phyloP scores from a whole-genome alignment of 2,329 filamentous ascomycete species.

The Fusarium oligoseptatum region DNA sequence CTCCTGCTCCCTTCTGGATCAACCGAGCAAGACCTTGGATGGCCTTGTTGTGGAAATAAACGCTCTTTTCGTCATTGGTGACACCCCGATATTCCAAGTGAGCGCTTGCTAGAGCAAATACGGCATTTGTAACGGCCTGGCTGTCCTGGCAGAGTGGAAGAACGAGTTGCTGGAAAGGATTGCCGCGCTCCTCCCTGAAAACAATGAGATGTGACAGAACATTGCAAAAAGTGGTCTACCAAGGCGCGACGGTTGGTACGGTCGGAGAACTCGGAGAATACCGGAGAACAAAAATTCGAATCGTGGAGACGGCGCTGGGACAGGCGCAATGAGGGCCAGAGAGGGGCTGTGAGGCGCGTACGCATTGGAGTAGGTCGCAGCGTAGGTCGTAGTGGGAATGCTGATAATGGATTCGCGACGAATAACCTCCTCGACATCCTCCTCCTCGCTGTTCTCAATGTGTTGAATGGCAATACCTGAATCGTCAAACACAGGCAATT shows the following conservation, averaged over 20 bases:
- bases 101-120: conserved; percentile 86
- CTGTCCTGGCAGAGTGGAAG: conserved; percentile 70
- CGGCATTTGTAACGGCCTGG: conserved; percentile 79
- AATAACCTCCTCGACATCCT: conserved; percentile 49
- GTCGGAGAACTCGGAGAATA: conserved; percentile 69
- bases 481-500: conserved; percentile 46
- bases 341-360: conserved; percentile 39
- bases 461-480: conserved; percentile 20
- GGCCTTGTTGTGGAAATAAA: conserved; percentile 71
- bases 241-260: conserved; percentile 67
- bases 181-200: conserved; percentile 72
- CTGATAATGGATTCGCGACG: conserved; percentile 35
- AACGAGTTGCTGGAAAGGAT: conserved; percentile 73
- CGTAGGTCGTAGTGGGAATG: conserved; percentile 35
- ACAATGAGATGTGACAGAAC: conserved; percentile 75
- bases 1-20: conserved; percentile 65
- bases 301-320: conserved; percentile 48
- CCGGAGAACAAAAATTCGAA: conserved; percentile 65
- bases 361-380: conserved; percentile 29
- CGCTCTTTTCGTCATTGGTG: conserved; percentile 65
- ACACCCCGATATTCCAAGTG: conserved; percentile 79
- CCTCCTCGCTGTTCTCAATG: conserved; percentile 36
- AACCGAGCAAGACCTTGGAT: conserved; percentile 69
- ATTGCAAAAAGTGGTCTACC: conserved; percentile 73
- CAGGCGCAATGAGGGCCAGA: conserved; percentile 45